Evolutionary conservation across 192 early-diverging fungal species (phyloP), one percentile per base, ranked within the genome.

Genomic region (Backusella liffmaniae): DNA sequence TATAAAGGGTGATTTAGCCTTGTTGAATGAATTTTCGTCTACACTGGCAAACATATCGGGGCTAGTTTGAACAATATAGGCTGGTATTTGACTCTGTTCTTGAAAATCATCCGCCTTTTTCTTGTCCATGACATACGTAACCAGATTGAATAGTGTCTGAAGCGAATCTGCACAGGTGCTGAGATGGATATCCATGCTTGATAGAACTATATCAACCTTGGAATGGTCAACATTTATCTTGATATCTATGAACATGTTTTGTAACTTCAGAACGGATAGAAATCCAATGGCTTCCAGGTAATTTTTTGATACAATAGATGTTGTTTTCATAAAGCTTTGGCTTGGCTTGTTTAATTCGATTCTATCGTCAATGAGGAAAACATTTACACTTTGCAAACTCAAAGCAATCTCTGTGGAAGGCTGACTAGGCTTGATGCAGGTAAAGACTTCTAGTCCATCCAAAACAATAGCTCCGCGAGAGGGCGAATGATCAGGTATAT

Each of bases 131-230:
- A 87, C 35, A 71, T 90, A 86, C 0, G 80, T 80, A 10, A 88
- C 71, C 23, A 93, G 59, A 26, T 81, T 80, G 23, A 88, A 12
- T 4, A 93, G 39, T 4, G 90, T 85, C 42, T 88, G 84, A 62
- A 90, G 87, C 1, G 91, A 89, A 78, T 94, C 93, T 15, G 86
- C 82, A 42, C 89, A 79, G 53, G 92, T 92, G 0, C 84, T 80
- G 9, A 93, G 73, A 46, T 84, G 78, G 16, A 94, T 67, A 75
- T 90, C 83, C 1, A 79, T 41, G 70, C 30, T 53, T 4, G 66
- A 39, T 12, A 59, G 21, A 8, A 53, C 8, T 1, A 79, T 21
- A 7, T 69, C 36, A 0, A 41, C 5, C 15, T 74, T 49, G 21
- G 51, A 68, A 18, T 42, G 15, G 18, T 65, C 53, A 0, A 68